phyloP scores from a whole-genome alignment of 2,329 filamentous ascomycete genomes.

The Sclerotinia sclerotiorum region DNA sequence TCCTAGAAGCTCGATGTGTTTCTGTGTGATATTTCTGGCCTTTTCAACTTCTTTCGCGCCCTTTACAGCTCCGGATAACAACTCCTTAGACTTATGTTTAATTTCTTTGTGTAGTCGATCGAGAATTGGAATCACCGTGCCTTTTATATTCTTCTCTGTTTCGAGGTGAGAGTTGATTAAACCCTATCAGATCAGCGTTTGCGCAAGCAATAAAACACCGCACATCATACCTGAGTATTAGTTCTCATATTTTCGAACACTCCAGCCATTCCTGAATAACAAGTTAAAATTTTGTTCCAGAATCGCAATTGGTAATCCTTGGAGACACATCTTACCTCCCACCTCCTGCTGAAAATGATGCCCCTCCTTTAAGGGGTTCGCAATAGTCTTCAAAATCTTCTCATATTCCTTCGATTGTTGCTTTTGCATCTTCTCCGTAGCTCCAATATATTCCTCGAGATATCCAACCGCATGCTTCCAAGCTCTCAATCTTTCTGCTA shows the following conservation, averaged over 20 bases:
- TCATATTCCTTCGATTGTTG: slow-evolving; percentile 92
- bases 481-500: slow-evolving; percentile 83
- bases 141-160: slow-evolving; percentile 87
- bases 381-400: slow-evolving; percentile 89
- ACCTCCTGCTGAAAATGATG: slow-evolving; percentile 89
- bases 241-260: slow-evolving; percentile 92
- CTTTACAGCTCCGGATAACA: slow-evolving; percentile 77
- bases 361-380: slow-evolving; percentile 80
- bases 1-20: slow-evolving; percentile 91
- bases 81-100: slow-evolving; percentile 93
- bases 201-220: background rate
- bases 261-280: slow-evolving; percentile 61
- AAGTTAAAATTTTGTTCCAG: no score
- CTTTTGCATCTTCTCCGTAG: slow-evolving; percentile 83
- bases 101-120: slow-evolving; percentile 93
- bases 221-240: slow-evolving; percentile 69
- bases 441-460: slow-evolving; percentile 83
- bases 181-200: slow-evolving; percentile 50
- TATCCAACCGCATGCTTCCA: slow-evolving; percentile 95
- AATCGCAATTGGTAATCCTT: no score
- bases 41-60: slow-evolving; percentile 89
- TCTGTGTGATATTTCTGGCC: slow-evolving; percentile 80
- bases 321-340: slow-evolving; percentile 50
- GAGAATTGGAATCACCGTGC: slow-evolving; percentile 80
- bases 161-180: slow-evolving; percentile 87